Percentiles rank a stretch among this genome's conserved stretches.
These are phyloP conservation scores for Salvia hispanica DNA, from an alignment of 257 asterid genomes.

Conservation along the genomic window DNA sequence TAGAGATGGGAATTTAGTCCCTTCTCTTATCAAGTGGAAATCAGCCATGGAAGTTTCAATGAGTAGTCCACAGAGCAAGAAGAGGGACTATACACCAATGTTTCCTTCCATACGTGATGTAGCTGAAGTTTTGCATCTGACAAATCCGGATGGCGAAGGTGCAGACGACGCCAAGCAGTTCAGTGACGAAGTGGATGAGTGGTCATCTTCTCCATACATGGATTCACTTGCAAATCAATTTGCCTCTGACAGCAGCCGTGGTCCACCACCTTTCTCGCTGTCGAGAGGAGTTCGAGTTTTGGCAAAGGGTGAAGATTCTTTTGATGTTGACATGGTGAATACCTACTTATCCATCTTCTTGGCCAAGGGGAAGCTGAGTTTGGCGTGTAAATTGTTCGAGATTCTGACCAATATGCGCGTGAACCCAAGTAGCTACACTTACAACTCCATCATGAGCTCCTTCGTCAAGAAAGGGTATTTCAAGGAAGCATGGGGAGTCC, in stretches of 20 bases:
- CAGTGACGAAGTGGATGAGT: conserved; percentile 52
- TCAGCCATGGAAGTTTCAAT: conserved; percentile 72
- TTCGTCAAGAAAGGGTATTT: conserved; percentile 91
- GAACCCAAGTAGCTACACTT: conserved; percentile 73
- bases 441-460: conserved; percentile 86
- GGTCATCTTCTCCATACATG: conserved; percentile 97
- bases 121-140: conserved; percentile 50
- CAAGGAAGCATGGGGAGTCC: conserved; percentile 83
- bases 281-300: conserved; percentile 63
- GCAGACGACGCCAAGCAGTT: conserved; percentile 30
- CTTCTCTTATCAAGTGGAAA: conserved; percentile 76
- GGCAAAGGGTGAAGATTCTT: conserved; percentile 68
- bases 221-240: conserved; percentile 64
- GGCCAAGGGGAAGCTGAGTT: conserved; percentile 85
- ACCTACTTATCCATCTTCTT: conserved; percentile 82
- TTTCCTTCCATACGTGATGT: conserved; percentile 60
- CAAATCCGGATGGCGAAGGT: conserved; percentile 29
- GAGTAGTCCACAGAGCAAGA: conserved; percentile 62
- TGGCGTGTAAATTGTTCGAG: conserved; percentile 91
- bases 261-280: conserved; percentile 42
- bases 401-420: conserved; percentile 68
- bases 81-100: conserved; percentile 63
- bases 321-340: conserved; percentile 83
- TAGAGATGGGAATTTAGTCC: conserved; percentile 70
- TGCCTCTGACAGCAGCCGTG: conserved; percentile 32